Conservation (phyloP, 2,329 filamentous ascomycete species). For the Talaromyces sp. region DNA sequence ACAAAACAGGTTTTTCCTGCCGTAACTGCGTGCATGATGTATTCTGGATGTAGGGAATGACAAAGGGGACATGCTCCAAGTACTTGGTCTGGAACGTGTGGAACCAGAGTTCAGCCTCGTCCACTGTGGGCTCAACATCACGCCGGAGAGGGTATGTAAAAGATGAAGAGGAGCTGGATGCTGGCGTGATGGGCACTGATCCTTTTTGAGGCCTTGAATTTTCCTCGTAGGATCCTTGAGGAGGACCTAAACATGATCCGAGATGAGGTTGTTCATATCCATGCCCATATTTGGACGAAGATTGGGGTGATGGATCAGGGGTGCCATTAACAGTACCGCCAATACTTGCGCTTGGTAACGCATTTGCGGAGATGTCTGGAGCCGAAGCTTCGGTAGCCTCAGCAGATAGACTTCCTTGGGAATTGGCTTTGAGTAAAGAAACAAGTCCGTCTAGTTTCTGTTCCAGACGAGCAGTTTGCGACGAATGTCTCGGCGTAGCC, state of each 20-base stretch:
- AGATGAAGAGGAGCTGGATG: not conserved
- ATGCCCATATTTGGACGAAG: not conserved
- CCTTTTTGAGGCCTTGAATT: not conserved
- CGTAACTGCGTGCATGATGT: slow-evolving; percentile 39
- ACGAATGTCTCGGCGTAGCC: slow-evolving; percentile 12
- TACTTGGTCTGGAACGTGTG: slow-evolving; percentile 42
- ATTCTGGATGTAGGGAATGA: slow-evolving; percentile 40
- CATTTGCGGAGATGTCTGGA: not conserved
- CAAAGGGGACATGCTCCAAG: slow-evolving; percentile 47
- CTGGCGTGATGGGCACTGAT: slow-evolving; percentile 7
- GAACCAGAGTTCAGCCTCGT: slow-evolving; percentile 42
- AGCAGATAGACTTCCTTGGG: not conserved
- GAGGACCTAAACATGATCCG: not conserved
- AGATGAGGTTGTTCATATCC: not conserved
- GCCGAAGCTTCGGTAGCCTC: slow-evolving; percentile 4
- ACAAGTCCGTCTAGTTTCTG: slow-evolving; percentile 29
- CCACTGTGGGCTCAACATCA: slow-evolving; percentile 23
- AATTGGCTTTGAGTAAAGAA: slow-evolving; percentile 27
- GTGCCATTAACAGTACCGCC: not conserved
- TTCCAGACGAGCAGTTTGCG: slow-evolving; percentile 26
- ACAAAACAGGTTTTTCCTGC: slow-evolving; percentile 48
- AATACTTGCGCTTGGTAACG: not conserved
- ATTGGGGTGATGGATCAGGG: not conserved
- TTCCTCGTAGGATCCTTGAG: not conserved
- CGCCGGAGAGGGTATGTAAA: slow-evolving; percentile 8